These are phyloP conservation scores for Teunomyces tritomae DNA, from an alignment of 805 yeast genomes.

Conservation along the genomic window DNA sequence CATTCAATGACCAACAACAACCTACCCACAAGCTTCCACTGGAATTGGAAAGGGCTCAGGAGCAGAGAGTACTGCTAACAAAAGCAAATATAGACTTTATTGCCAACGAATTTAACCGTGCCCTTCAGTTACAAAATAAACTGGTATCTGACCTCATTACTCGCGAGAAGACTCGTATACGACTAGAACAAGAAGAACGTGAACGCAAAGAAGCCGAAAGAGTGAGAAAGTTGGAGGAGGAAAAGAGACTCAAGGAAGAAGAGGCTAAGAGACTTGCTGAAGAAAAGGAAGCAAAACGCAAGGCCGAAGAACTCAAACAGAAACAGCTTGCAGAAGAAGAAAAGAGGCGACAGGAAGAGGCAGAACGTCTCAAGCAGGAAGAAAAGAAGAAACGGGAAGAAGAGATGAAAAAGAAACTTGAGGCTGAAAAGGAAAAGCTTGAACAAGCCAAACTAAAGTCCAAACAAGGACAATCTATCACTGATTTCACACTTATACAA, in stretches of 20 bases:
- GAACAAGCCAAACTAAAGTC: constrained; percentile 8
- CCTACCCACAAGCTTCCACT: background rate
- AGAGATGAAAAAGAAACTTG: constrained; percentile 1
- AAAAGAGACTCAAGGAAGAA: constrained; percentile 3
- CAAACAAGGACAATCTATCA: constrained; percentile 26
- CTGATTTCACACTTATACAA: constrained; percentile 38
- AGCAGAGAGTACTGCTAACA: background rate
- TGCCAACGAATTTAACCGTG: background rate
- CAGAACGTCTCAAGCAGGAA: constrained; percentile 21
- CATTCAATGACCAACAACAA: background rate
- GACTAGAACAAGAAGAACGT: constrained; percentile 6
- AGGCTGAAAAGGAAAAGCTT: constrained; percentile 1
- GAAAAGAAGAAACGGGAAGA: constrained; percentile 11
- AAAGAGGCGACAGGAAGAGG: constrained; percentile 11
- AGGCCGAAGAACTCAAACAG: constrained; percentile 7
- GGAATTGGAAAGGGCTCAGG: background rate
- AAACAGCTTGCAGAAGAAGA: constrained; percentile 11
- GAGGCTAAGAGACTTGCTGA: constrained; percentile 3
- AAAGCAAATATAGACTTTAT: background rate
- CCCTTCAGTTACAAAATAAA: constrained; percentile 8
- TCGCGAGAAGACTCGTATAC: constrained; percentile 4
- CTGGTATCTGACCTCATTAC: constrained; percentile 6
- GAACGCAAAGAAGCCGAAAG: constrained; percentile 14
- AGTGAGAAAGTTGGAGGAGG: constrained; percentile 12
- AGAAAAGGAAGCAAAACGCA: constrained; percentile 8